Conservation (phyloP, 768 basidiomycete genomes). For the Dacryopinax primogenitus region DNA sequence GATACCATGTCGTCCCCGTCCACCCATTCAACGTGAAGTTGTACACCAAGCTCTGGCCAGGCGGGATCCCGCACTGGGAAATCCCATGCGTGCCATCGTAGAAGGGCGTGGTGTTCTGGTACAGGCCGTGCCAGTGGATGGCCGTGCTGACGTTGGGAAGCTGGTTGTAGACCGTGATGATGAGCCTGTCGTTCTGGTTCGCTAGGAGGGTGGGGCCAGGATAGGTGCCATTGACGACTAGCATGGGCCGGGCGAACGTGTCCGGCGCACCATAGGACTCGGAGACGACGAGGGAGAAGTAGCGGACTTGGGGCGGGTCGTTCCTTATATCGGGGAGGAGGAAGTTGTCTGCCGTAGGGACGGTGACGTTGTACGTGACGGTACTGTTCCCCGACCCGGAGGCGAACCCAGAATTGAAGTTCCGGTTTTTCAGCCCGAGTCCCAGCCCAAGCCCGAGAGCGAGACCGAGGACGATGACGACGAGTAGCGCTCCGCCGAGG, state of each 20-base stretch:
- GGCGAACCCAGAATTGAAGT: background rate
- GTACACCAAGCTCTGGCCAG: constrained; percentile 11
- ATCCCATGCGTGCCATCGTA: constrained; percentile 16
- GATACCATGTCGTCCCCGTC: constrained; percentile 14
- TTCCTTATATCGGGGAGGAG: background rate
- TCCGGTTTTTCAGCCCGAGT: constrained; percentile 1
- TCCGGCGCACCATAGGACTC: constrained; percentile 31
- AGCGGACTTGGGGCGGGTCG: constrained; percentile 29
- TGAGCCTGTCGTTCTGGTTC: constrained; percentile 14
- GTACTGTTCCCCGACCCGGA: background rate
- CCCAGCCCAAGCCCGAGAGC: background rate
- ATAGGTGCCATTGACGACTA: constrained; percentile 18
- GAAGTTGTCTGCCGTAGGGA: background rate
- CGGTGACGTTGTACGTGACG: background rate
- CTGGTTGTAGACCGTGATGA: constrained; percentile 9
- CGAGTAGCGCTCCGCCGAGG: background rate
- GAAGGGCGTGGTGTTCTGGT: constrained; percentile 16
- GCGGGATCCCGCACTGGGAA: constrained; percentile 18
- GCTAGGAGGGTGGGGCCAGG: constrained; percentile 18
- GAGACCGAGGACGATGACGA: background rate
- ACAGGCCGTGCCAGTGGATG: constrained; percentile 20
- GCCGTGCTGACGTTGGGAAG: constrained; percentile 10
- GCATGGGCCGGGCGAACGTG: constrained; percentile 27
- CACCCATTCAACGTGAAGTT: constrained; percentile 12
- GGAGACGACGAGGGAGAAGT: constrained; percentile 33